Evolutionary conservation across 345 rosid genomes (phyloP), one percentile per base, ranked within the genome.

Genomic region (Noccaea bulbosa): DNA sequence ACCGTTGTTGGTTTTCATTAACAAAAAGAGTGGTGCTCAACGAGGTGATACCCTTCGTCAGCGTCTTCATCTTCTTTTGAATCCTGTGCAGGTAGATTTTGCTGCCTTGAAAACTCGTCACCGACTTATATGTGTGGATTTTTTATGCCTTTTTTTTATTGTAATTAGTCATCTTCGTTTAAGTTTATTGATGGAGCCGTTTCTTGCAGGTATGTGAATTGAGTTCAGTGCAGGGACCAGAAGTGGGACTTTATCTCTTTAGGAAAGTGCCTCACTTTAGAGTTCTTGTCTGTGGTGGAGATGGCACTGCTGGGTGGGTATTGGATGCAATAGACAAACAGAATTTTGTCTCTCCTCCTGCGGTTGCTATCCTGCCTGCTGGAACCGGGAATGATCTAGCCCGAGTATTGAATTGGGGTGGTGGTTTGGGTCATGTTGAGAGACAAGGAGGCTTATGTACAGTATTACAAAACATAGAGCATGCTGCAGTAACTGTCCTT

Each of bases 351-450:
- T 92, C 98, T 72, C 96, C 98, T 76, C 96, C 98, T 67, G 94
- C 98, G 11, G 91, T 92, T 55, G 96, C 98, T 64, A 86, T 89
- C 75, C 89, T 92, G 32, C 94, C 98, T 49, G 92, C 96, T 61
- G 98, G 98, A 75, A 92, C 94, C n/a, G 98, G 98, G 77, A 92
- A 92, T 85, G 98, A 92, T 84, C 83, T 92, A 55, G 89, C 98
- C 66, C 87, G 94, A 74, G 92, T 89, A 54, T 81, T 92, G 58
- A 83, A 84, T 33, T 92, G 96, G 96, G 96, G 94, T 60, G 87
- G 91, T 63, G 98, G 98, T 58, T 80, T 92, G 82, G 85, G 91
- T 39, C 81, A 89, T 41, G 86, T 88, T 64, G 94, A 89, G 83
- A 86, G 86, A 78, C 92, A 86, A 57, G 98, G 98, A 65, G 96